Evolutionary conservation across 176 grass and related monocot species (phyloP), one percentile per base, ranked within the genome.

Genomic region (Oryza meyeriana): DNA sequence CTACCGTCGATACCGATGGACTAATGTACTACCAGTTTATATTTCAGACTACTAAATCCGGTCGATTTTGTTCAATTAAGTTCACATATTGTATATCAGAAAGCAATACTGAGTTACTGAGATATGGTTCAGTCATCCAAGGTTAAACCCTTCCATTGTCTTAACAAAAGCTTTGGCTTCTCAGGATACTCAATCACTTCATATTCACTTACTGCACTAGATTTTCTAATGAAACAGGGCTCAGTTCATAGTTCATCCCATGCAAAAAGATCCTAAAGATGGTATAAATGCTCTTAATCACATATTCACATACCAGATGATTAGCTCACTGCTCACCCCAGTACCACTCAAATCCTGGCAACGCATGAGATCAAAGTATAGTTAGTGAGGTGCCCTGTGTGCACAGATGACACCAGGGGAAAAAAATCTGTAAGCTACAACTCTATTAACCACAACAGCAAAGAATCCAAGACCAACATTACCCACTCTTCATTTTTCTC

Each of bases 381-480:
- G 20, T n/a, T 57, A n/a, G 55, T 52, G 10, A 5, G 1, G 48
- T 22, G 18, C 12, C 1, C 8, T 13, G 48, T 10, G 48, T 12
- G 18, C 17, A 52, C 17, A 22, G 55, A 47, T 47, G 44, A 47
- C 44, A 47, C 11, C 2, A 20, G 48, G 34, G 34, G 10, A n/a
- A 26, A 8, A 33, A 64, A 41, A 77, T 48, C 9, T 79, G 67
- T 79, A 67, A 78, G 40, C 40, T 42, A n/a, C 74, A 75, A 6
- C 28, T 64, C 31, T 69, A 63, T 79, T 39, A 68, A 62, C 47
- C 79, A 83, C 74, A 86, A 55, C 79, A 79, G 29, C 65, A 62
- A 62, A 66, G 16, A 78, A 67, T 58, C 77, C 66, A 71, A n/a
- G n/a, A 66, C 61, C 42, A 86, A 52, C 79, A 90, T 79, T 34